A percentile compares a stretch with the other conserved stretches of the same genome.
Conservation (phyloP, 495 filamentous ascomycete genomes). For the Alectoria sarmentosa region DNA sequence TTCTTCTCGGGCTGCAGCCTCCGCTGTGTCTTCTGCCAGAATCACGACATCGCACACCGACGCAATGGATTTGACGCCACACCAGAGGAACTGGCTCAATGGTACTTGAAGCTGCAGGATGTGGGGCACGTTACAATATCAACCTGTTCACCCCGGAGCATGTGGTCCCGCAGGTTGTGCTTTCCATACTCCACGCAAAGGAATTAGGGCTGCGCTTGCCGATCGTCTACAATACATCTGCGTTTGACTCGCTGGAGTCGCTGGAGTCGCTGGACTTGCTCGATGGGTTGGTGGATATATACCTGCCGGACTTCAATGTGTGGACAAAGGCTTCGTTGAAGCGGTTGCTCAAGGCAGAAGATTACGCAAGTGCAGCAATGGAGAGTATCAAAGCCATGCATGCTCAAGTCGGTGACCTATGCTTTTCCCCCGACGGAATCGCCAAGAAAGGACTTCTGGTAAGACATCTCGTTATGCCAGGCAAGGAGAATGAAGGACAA, state of each 20-base stretch:
- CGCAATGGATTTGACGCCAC: conserved; percentile 67
- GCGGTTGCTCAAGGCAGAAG: conserved; percentile 63
- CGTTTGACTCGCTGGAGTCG: conserved; percentile 63
- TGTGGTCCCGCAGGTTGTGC: conserved; percentile 68
- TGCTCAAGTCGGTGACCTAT: conserved; percentile 65
- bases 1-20: conserved; percentile 73
- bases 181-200: conserved; percentile 59
- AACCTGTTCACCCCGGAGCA: conserved; percentile 73
- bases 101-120: conserved; percentile 71
- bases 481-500: conserved; percentile 56
- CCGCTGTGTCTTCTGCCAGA: conserved; percentile 77
- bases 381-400: conserved; percentile 72
- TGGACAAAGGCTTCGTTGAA: conserved; percentile 57
- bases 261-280: conserved; percentile 57
- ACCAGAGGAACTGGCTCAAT: conserved; percentile 65
- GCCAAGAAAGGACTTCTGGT: conserved; percentile 66
- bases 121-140: conserved; percentile 71
- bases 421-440: conserved; percentile 68
- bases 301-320: conserved; percentile 73
- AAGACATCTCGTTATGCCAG: conserved; percentile 73
- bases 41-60: conserved; percentile 71
- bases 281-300: conserved; percentile 71
- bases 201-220: conserved; percentile 60
- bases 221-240: conserved; percentile 72
- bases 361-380: conserved; percentile 58